Evolutionary conservation across 2,329 filamentous ascomycete species (phyloP), one percentile per base, ranked within the genome.

Genomic region (Colletotrichum magnum): DNA sequence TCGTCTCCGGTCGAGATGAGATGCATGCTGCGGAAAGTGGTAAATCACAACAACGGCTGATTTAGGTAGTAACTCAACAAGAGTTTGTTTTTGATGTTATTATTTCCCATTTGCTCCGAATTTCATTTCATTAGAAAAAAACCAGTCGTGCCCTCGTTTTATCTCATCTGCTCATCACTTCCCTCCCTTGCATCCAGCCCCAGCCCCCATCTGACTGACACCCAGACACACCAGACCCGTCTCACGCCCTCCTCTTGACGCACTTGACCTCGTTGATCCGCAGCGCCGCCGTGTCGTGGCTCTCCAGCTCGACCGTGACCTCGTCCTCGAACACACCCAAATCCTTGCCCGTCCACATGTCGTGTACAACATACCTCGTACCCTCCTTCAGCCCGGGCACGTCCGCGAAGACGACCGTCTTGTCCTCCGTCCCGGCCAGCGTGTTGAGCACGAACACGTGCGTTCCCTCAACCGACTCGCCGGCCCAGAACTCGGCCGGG

Each of bases 401-500:
- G 73, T 87, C 84, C 3, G 53, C 71, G 72, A 82, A 86, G 1
- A 74, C 73, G 4, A 80, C 79, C 21, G 75, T 77, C 75, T 82
- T 85, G 26, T 71, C 77, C 26, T 73, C 73, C 3, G 72, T 76
- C 2, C 73, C 63, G 0, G 77, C 72, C 18, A 79, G 60, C 2
- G 82, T 81, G 73, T 87, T 88, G n/a, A 87, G 73, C 70, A 85
- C 76, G 36, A 87, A 78, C 16, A 86, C 80, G 47, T 86, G 78
- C n/a, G 80, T 81, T 1, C 85, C 85, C 18, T 78, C 73, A 7
- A 75, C 75, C 3, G 80, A 83, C 26, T 75, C 75, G 0, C 85
- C 85, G 1, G 81, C 78, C 84, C 84, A 87, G 75, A 81, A 87
- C 75, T 86, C 82, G 2, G 86, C 84, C 4, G 85, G 85, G 63